phyloP scores from a whole-genome alignment of 2,329 filamentous ascomycete species.

The Hysterium pulicare region DNA sequence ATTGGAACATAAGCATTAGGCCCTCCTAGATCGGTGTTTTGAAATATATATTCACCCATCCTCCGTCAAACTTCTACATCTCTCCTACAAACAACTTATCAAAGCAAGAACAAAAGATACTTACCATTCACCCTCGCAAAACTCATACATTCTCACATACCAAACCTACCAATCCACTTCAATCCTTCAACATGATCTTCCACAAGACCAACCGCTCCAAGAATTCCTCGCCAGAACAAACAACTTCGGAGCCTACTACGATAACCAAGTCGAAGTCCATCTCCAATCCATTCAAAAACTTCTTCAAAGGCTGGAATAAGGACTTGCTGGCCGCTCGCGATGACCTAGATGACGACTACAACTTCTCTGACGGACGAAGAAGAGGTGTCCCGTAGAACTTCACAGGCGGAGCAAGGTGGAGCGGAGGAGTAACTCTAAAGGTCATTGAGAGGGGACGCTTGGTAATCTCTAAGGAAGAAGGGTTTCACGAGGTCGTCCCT shows the following conservation, averaged over 20 bases:
- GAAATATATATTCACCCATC: slow-evolving; percentile 1
- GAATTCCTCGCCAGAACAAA: background rate
- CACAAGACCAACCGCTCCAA: background rate
- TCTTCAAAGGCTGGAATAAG: slow-evolving; percentile 7
- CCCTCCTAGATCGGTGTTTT: too few species aligned
- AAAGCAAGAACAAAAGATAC: background rate
- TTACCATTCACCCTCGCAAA: background rate
- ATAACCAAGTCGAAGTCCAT: background rate
- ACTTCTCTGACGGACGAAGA: slow-evolving; percentile 8
- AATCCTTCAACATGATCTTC: background rate
- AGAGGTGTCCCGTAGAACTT: slow-evolving; percentile 5
- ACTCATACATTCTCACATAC: background rate
- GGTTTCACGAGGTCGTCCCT: too few species aligned
- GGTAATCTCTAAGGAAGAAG: too few species aligned
- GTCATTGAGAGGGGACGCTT: background rate
- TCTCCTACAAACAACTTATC: background rate
- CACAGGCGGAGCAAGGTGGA: background rate
- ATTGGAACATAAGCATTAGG: too few species aligned
- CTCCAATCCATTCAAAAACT: background rate
- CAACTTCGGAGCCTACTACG: background rate
- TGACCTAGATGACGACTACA: slow-evolving; percentile 12
- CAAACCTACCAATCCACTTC: background rate
- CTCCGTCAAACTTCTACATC: background rate
- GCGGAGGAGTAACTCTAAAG: background rate
- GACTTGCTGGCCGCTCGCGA: slow-evolving; percentile 8